Conservation (phyloP, 2,329 filamentous ascomycete species). For the Coniochaeta hoffmannii region DNA sequence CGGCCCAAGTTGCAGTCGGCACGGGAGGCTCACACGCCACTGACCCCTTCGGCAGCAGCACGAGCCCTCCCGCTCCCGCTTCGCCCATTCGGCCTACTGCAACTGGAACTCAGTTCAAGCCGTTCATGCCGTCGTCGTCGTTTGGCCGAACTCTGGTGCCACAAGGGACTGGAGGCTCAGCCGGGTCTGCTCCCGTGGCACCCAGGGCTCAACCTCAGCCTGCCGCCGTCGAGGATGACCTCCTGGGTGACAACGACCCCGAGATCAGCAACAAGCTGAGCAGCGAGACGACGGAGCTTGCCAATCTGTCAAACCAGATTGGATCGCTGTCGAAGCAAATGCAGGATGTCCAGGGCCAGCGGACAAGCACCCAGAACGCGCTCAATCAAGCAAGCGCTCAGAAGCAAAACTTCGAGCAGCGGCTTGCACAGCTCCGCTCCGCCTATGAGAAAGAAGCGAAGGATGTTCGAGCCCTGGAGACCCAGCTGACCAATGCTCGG, state of each 20-base stretch:
- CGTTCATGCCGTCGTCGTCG: constrained; percentile 84
- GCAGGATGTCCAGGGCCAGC: constrained; percentile 83
- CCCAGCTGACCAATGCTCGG: constrained; percentile 67
- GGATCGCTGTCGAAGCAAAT: constrained; percentile 86
- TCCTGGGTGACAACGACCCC: constrained; percentile 84
- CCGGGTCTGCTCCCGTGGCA: constrained; percentile 30
- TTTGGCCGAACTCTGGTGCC: constrained; percentile 79
- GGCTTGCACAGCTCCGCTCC: constrained; percentile 75
- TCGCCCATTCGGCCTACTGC: constrained; percentile 46
- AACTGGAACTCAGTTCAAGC: constrained; percentile 61
- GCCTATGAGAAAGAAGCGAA: constrained; percentile 93
- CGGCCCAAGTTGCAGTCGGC: constrained; percentile 54
- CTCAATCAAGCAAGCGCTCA: constrained; percentile 74
- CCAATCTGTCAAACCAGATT: constrained; percentile 94
- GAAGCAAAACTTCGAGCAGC: constrained; percentile 87
- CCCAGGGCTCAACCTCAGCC: constrained; percentile 20
- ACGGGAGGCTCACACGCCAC: constrained; percentile 65
- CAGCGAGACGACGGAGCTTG: constrained; percentile 83
- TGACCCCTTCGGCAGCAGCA: constrained; percentile 55
- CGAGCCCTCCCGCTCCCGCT: constrained; percentile 37
- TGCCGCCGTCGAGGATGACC: constrained; percentile 57
- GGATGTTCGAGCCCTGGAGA: constrained; percentile 76
- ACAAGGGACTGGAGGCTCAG: constrained; percentile 64
- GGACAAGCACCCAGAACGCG: constrained; percentile 70
- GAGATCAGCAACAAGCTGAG: constrained; percentile 84